These are phyloP conservation scores for Arctostaphylos glauca DNA, from an alignment of 148 eudicot species.

Conservation along the genomic window DNA sequence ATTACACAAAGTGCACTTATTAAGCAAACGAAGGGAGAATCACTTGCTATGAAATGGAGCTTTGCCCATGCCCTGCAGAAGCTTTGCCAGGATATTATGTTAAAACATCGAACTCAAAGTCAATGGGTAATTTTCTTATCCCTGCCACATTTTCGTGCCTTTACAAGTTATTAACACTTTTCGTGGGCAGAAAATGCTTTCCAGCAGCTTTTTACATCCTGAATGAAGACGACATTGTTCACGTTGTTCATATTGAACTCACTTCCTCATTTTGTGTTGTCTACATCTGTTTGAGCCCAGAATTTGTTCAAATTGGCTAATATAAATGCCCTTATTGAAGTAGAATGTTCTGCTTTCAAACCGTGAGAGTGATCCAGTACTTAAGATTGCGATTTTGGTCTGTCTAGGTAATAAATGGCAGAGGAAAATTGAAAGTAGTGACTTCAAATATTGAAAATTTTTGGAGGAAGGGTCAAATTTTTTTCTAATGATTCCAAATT, in stretches of 20 bases:
- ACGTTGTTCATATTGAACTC: background rate
- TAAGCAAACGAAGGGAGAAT: background rate
- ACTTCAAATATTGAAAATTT: background rate
- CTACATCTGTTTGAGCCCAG: background rate
- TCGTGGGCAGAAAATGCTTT: background rate
- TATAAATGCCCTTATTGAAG: background rate
- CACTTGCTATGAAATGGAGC: constrained; percentile 6
- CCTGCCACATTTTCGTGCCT: background rate
- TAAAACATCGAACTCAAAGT: background rate
- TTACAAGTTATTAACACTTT: background rate
- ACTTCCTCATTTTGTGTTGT: background rate
- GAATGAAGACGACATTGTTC: background rate
- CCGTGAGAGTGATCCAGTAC: constrained; percentile 25
- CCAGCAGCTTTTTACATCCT: background rate
- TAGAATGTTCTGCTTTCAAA: constrained; percentile 48
- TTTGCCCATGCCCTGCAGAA: background rate
- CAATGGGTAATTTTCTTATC: background rate
- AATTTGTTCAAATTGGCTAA: background rate
- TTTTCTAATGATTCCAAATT: background rate
- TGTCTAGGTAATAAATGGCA: constrained; percentile 36
- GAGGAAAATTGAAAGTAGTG: background rate
- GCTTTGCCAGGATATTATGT: background rate
- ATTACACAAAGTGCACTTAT: background rate
- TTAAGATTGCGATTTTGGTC: constrained; percentile 66
- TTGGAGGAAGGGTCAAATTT: background rate